Conservation (phyloP, 257 asterid species). For the Hygrophila difformis region DNA sequence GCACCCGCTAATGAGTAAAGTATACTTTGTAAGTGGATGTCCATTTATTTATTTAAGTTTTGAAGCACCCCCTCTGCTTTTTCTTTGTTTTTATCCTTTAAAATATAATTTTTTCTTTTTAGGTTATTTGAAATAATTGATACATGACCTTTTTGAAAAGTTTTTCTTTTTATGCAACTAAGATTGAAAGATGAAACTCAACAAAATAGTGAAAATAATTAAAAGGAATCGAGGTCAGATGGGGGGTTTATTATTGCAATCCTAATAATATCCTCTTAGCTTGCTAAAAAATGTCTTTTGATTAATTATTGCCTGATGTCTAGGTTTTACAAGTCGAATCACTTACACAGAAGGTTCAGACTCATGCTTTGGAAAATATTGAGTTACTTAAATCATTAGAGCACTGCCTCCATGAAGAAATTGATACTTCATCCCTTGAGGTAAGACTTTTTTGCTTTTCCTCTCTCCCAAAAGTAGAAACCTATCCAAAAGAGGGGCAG, state of each 20-base stretch:
- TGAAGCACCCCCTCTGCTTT: no score
- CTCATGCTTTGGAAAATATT: slow-evolving; percentile 49
- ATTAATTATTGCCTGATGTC: slow-evolving; percentile 19
- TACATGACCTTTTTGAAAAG: no score
- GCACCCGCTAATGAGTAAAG: slow-evolving; percentile 76
- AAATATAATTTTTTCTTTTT: no score
- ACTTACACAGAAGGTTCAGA: slow-evolving; percentile 34
- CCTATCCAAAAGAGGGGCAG: slow-evolving; percentile 10
- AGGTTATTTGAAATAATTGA: no score
- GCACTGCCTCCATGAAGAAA: slow-evolving; percentile 34
- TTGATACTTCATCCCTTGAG: slow-evolving; percentile 58
- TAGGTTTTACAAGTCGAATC: slow-evolving; percentile 77
- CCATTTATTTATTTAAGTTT: slow-evolving; percentile 7
- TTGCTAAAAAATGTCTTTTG: slow-evolving; percentile 3
- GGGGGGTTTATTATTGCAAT: not conserved
- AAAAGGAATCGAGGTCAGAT: slow-evolving; percentile 1
- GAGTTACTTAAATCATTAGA: slow-evolving; percentile 64
- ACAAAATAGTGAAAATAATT: no score
- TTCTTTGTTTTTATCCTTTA: no score
- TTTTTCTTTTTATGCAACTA: slow-evolving; percentile 6
- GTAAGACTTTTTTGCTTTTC: slow-evolving; percentile 25
- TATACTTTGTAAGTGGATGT: slow-evolving; percentile 77
- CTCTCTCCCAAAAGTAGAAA: not conserved
- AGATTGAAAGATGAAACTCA: not conserved
- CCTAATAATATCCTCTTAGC: not conserved